Base-by-base conservation (phyloP, 2,329 filamentous ascomycete genomes). In the Hymenotorrendiella dingleyae region DNA sequence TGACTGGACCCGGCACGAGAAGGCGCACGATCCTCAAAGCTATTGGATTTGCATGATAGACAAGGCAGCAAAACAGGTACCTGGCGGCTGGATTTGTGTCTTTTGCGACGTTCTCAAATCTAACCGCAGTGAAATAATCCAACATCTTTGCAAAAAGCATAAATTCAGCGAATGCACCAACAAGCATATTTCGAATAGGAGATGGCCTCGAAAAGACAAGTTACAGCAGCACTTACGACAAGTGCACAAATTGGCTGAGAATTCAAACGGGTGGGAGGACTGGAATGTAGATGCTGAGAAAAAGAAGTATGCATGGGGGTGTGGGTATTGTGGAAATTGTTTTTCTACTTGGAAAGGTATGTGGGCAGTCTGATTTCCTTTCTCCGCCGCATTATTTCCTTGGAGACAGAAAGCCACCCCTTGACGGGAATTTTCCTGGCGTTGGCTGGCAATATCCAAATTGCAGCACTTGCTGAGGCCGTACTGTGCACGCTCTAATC, bases 1-100 rank as follows among this genome's bases (percentile, higher is more conserved):
- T 9, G 53, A 55, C 27, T 55, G 50, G 49, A 48, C 52, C 40
- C 36, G 53, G n/a, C 52, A 55, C 20, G 50, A 53, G 47, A 42
- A 53, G 23, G 38, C 42, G 5, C 50, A 54, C 29, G 52, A 55
- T 12, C 45, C 50, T 7, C 53, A 53, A 21, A 46, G 30, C 9
- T 40, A 41, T n/a, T 55, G 53, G 53, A 48, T 46, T 7, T 55
- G 52, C 16, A 47, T 55, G 43, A 21, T 45, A 10, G 20, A 39
- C 22, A 48, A 49, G 19, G 42, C 52, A 6, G 42, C 43, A 0
- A 17, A 36, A 3, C 36, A 40, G 3, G 23, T 34, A 21, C 16
- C 35, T 6, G 14, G 28, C 16, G 35, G 34, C 11, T 52, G 53
- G 52, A 32, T 29, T 14, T 55, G 53, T 29, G 43, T 45, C 2